Evolutionary conservation across 1,284 basidiomycete species (phyloP), one percentile per base, ranked within the genome.

Genomic region (Gymnopus androsaceus): DNA sequence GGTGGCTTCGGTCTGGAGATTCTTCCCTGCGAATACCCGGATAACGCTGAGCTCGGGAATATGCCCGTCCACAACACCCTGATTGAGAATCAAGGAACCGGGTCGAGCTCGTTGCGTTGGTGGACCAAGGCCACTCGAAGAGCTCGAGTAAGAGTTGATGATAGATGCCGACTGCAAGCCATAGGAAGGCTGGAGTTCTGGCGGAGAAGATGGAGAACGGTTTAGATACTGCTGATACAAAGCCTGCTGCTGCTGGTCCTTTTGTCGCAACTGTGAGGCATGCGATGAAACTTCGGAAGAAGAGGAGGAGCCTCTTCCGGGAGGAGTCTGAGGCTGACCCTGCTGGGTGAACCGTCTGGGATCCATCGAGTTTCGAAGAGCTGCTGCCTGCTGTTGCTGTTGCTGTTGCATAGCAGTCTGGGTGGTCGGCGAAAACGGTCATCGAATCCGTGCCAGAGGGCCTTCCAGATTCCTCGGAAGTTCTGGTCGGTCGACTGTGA

Each of bases 41-140:
- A 98, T 86, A 57, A 99, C 95, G 64, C 90, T 97, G 57, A 98
- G 82, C 62, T 95, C 88, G 0, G 93, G 93, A 6, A 92, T 86
- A 15, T 80, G 81, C 2, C 84, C 77, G 56, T 87, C 85, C 57
- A 81, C 75, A 3, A 77, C 63, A 3, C 80, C 76, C 7, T 86
- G 79, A 0, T 84, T 79, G 12, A 90, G 73, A n/a, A 91, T 83
- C 25, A 91, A 72, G 1, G 88, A 90, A 2, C 87, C 88, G 0
- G 88, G 88, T 30, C 88, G 83, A 3, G 80, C 82, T 14, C 85
- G 77, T 49, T 74, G 66, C 27, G 72, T 68, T 9, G 77, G 80
- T n/a, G 79, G 75, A 0, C 80, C 80, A 4, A 87, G 75, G 23
- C 78, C 79, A 27, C 77, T 66, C 45, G 69, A 57, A n/a, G 68